Conservation (phyloP, 2,329 filamentous ascomycete species). For the Calonectria henricotiae region DNA sequence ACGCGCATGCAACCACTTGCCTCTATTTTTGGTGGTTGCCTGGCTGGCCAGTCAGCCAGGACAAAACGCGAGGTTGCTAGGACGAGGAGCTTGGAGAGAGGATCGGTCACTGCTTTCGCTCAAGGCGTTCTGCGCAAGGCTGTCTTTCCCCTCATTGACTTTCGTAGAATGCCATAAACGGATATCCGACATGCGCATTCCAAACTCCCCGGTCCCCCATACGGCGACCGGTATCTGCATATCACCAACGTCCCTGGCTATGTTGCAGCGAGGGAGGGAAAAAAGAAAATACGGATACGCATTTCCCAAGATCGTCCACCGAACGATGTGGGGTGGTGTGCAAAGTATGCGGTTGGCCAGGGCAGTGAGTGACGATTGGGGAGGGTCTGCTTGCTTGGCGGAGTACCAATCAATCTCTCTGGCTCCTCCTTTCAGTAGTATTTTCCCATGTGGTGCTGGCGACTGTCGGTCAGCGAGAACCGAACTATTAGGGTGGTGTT, state of each 20-base stretch:
- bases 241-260: not conserved
- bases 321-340: constrained; percentile 34
- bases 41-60: constrained; percentile 29
- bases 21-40: constrained; percentile 34
- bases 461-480: constrained; percentile 19
- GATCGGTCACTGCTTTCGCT: constrained; percentile 24
- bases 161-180: not conserved
- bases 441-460: constrained; percentile 1
- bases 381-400: constrained; percentile 9
- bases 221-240: not conserved
- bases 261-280: not conserved
- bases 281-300: constrained; percentile 30
- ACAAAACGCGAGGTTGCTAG: not conserved
- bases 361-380: constrained; percentile 34
- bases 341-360: constrained; percentile 28
- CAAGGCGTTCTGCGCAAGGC: constrained; percentile 1
- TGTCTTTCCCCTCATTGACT: not conserved
- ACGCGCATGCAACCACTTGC: constrained; percentile 2
- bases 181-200: not conserved
- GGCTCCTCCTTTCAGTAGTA: not conserved
- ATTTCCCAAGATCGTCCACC: constrained; percentile 36
- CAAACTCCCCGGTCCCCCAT: not conserved
- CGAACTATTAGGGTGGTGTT: constrained; percentile 18
- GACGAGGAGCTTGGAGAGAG: not conserved
- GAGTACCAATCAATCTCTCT: constrained; percentile 4